phyloP scores from a whole-genome alignment of 1,284 basidiomycete species.

The Rhodotorula mucilaginosa region DNA sequence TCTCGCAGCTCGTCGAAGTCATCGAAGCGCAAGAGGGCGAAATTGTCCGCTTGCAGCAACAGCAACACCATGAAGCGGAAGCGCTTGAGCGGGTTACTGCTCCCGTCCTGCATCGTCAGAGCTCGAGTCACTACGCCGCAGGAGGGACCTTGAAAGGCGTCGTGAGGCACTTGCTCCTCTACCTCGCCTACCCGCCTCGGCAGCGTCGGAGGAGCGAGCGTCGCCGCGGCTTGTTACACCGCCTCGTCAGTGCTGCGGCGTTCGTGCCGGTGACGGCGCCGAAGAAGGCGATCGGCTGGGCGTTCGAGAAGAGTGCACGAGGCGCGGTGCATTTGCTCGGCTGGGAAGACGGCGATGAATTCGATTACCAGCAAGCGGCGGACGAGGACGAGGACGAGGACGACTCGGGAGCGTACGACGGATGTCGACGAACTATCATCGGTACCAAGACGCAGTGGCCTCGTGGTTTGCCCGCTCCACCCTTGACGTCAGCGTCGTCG shows the following conservation, averaged over 20 bases:
- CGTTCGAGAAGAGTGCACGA: not conserved
- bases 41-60: slow-evolving; percentile 12
- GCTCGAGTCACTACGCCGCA: not conserved
- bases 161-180: slow-evolving; percentile 9
- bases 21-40: slow-evolving; percentile 1
- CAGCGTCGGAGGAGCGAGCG: not conserved
- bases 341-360: not conserved
- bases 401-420: not conserved
- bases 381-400: not conserved
- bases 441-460: too few species aligned
- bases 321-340: slow-evolving; percentile 1
- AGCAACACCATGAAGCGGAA: slow-evolving; percentile 11
- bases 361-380: not conserved
- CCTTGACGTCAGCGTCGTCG: too few species aligned
- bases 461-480: too few species aligned
- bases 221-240: not conserved
- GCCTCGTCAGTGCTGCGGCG: slow-evolving; percentile 7
- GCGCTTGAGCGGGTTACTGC: slow-evolving; percentile 5
- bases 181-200: slow-evolving; percentile 2
- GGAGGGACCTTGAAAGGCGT: slow-evolving; percentile 16
- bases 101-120: not conserved
- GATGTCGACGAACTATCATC: not conserved
- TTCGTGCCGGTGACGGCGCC: slow-evolving; percentile 28
- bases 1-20: slow-evolving; percentile 11
- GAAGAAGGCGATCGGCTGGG: slow-evolving; percentile 22